These are phyloP conservation scores for Hebeloma cylindrosporum DNA, from an alignment of 768 basidiomycete genomes.

Conservation along the genomic window DNA sequence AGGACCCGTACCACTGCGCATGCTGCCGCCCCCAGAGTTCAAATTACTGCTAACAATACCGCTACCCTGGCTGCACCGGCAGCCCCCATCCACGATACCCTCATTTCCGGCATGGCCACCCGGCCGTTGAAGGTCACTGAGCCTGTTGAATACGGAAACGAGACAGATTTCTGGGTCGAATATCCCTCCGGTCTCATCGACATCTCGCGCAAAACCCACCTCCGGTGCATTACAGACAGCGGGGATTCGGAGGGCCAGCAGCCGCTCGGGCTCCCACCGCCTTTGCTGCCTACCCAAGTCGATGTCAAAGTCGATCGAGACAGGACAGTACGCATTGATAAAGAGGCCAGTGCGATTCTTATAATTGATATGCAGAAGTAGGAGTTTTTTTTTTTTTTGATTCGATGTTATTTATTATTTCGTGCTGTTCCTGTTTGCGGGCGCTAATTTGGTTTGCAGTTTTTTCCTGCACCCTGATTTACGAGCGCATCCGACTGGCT, in stretches of 20 bases:
- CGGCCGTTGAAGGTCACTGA: conserved; percentile 45
- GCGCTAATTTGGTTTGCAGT: conserved; percentile 28
- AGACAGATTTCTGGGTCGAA: conserved; percentile 63
- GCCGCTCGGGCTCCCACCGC: too few relatives aligned
- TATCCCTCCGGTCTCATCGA: conserved; percentile 66
- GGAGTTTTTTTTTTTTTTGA: conserved; percentile 11
- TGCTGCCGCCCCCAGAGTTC: too few relatives aligned
- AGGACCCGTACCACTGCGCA: too few relatives aligned
- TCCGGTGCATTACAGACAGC: conserved; percentile 24
- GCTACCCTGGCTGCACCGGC: not conserved
- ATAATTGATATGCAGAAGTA: conserved; percentile 78
- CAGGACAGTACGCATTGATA: conserved; percentile 50
- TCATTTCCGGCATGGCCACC: conserved; percentile 44
- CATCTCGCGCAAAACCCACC: conserved; percentile 49
- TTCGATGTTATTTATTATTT: not conserved
- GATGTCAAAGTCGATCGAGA: conserved; percentile 57
- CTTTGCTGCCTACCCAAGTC: conserved; percentile 38
- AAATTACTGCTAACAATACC: conserved; percentile 1
- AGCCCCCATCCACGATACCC: conserved; percentile 36
- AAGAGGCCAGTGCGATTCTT: conserved; percentile 52
- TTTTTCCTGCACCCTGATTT: conserved; percentile 67
- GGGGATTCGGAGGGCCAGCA: conserved; percentile 16
- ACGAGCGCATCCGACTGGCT: conserved; percentile 51
- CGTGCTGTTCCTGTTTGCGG: not conserved
- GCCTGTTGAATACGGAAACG: conserved; percentile 55